A percentile compares a stretch with the other conserved stretches of the same genome.
Evolutionary conservation across 2,329 filamentous ascomycete genomes (phyloP).

Genomic region (Nemania sp.): DNA sequence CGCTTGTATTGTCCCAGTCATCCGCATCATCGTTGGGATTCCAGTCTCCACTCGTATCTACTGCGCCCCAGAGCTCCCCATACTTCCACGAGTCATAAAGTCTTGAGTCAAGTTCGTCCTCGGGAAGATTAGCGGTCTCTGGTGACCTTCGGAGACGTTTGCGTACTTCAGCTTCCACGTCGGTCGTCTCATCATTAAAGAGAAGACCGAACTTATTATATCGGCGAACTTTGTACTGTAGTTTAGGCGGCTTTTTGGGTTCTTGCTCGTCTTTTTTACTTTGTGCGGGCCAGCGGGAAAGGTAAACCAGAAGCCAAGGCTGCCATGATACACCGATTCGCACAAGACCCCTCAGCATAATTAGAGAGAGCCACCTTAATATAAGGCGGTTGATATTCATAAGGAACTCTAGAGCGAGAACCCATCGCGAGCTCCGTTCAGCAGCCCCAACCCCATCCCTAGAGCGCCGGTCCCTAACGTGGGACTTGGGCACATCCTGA

Average conservation of each 20-base stretch:
- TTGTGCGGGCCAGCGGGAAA: constrained; percentile 59
- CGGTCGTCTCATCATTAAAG: constrained; percentile 73
- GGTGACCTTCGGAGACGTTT: constrained; percentile 63
- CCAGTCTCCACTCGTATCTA: constrained; percentile 86
- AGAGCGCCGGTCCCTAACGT: constrained; percentile 58
- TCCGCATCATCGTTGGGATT: constrained; percentile 65
- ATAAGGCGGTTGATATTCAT: constrained; percentile 77
- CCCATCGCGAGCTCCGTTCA: constrained; percentile 82
- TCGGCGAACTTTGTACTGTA: constrained; percentile 59
- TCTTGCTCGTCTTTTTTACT: constrained; percentile 45
- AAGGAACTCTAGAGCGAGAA: constrained; percentile 80
- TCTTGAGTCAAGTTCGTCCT: constrained; percentile 76
- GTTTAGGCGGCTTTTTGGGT: constrained; percentile 31
- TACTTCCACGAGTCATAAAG: constrained; percentile 87
- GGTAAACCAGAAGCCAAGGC: constrained; percentile 72
- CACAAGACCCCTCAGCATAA: constrained; percentile 65
- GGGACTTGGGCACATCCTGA: constrained; percentile 65
- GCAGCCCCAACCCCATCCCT: constrained; percentile 80
- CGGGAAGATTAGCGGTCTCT: constrained; percentile 59
- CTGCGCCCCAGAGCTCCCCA: constrained; percentile 86
- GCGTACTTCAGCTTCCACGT: constrained; percentile 85
- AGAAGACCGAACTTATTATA: constrained; percentile 66
- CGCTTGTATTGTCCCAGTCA: constrained; percentile 81
- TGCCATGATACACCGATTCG: constrained; percentile 70
- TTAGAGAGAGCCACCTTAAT: constrained; percentile 67